phyloP scores from a whole-genome alignment of 345 rosid species.

The Eucalyptus coolabah region DNA sequence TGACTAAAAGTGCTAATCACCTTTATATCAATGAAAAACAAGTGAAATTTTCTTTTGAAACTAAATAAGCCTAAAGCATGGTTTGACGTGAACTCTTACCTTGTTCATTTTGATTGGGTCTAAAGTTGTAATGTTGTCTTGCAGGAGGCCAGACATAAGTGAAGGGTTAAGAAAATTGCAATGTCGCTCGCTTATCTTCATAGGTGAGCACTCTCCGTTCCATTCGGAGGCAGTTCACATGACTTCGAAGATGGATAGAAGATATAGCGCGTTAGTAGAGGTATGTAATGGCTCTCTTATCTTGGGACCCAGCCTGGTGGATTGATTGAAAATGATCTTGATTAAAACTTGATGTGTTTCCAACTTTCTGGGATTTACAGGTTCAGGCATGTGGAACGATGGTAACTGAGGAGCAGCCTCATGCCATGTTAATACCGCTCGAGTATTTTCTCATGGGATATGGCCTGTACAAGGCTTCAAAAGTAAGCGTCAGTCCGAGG shows the following conservation, averaged over 20 bases:
- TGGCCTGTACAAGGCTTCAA: constrained; percentile 62
- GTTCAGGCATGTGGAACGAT: constrained; percentile 92
- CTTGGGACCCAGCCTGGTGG: background rate
- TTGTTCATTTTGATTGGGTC: background rate
- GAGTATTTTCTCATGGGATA: constrained; percentile 87
- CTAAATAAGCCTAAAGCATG: background rate
- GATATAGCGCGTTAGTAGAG: constrained; percentile 88
- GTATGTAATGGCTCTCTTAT: constrained; percentile 8
- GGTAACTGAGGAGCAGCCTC: constrained; percentile 97
- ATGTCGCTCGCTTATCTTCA: constrained; percentile 77
- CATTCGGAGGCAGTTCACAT: constrained; percentile 77
- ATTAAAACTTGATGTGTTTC: background rate
- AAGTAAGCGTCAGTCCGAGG: constrained; percentile 70
- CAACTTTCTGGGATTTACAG: constrained; percentile 14
- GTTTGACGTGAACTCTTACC: background rate
- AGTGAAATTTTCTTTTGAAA: background rate
- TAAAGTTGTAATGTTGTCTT: background rate
- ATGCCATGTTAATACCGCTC: constrained; percentile 90
- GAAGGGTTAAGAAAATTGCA: constrained; percentile 59
- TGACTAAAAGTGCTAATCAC: background rate
- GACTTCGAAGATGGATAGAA: constrained; percentile 73
- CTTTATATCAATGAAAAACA: background rate
- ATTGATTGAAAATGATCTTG: background rate
- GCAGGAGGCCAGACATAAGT: constrained; percentile 86
- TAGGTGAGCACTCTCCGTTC: constrained; percentile 83